phyloP scores from a whole-genome alignment of 768 basidiomycete species.

The Russula vinacea region DNA sequence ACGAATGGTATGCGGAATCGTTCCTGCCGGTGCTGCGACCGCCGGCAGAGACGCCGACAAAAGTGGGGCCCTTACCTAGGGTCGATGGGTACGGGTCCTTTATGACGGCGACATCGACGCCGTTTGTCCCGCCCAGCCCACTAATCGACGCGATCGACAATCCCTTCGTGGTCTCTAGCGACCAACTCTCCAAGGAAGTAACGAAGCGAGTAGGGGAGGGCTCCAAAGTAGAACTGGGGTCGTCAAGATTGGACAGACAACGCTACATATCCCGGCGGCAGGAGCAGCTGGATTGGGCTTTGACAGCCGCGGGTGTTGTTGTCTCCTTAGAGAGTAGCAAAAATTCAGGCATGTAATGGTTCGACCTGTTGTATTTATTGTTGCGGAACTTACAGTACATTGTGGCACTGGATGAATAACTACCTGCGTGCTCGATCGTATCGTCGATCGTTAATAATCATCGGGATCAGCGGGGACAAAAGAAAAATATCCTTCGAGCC shows the following conservation, averaged over 20 bases:
- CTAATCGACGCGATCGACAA: conserved; percentile 63
- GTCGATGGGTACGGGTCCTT: conserved; percentile 31
- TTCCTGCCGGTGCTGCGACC: conserved; percentile 65
- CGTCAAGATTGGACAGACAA: conserved; percentile 93
- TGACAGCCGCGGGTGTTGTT: conserved; percentile 34
- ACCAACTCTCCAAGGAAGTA: conserved; percentile 20
- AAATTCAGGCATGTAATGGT: neutral
- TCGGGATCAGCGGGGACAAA: neutral
- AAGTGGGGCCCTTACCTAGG: conserved; percentile 30
- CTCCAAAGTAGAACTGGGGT: conserved; percentile 40
- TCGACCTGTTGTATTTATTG: neutral
- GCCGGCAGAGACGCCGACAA: conserved; percentile 37
- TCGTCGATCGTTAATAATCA: neutral
- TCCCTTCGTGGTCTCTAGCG: conserved; percentile 34
- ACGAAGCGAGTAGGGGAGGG: conserved; percentile 27
- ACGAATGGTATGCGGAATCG: conserved; percentile 97
- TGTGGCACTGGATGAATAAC: too few relatives aligned
- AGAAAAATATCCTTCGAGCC: conserved; percentile 34
- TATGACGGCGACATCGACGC: conserved; percentile 31
- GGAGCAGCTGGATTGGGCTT: conserved; percentile 92
- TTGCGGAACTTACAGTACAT: neutral
- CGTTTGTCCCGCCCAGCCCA: conserved; percentile 53
- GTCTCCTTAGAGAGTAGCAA: neutral
- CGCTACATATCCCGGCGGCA: conserved; percentile 83
- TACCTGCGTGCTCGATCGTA: too few relatives aligned